Evolutionary conservation across 2,329 filamentous ascomycete genomes (phyloP), one percentile per base, ranked within the genome.

Genomic region (Colletotrichum destructivum): DNA sequence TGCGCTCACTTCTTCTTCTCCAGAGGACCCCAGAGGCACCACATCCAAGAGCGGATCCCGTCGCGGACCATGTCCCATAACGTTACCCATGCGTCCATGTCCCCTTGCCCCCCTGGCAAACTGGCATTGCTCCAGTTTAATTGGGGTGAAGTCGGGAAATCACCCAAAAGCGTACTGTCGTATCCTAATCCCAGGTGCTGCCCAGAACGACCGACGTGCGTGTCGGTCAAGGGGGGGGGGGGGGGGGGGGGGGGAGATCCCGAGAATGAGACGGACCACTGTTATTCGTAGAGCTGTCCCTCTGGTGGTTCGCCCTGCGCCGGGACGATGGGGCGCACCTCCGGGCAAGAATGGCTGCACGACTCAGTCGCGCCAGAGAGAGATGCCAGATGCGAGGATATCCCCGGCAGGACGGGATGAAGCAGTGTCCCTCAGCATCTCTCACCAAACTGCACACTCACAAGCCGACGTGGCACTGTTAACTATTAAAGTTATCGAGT

Each of bases 141-240:
- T 55, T 68, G 59, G 57, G 65, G 65, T 57, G 59, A 69, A 31
- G 46, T 71, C 69, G 69, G 69, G 65, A 59, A 69, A 71, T 57
- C 38, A 42, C 21, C 59, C 65, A 68, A 62, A 64, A 59, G 57
- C 26, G 26, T 26, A 4, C 26, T 26, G 26, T 26, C n/a, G 69
- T 71, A 61, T 60, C 54, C 44, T 57, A 31, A 42, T 46, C 57
- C 57, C 49, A 44, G 16, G 9, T 18, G 26, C 26, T 35, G 49
- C 42, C 47, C 51, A 15, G 44, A 42, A 35, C 52, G 21, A 57
- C 26, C 26, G 26, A 26, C 26, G 18, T 59, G 47, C 40, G 12
- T 66, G 44, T 64, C 52, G 65, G 44, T 55, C 65, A 69, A 47
- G 59, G 69, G 51, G 40, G 57, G 13, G 51, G 55, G 46, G 49